Conservation (phyloP, 2,329 filamentous ascomycete genomes). For the Aciculosporium take region DNA sequence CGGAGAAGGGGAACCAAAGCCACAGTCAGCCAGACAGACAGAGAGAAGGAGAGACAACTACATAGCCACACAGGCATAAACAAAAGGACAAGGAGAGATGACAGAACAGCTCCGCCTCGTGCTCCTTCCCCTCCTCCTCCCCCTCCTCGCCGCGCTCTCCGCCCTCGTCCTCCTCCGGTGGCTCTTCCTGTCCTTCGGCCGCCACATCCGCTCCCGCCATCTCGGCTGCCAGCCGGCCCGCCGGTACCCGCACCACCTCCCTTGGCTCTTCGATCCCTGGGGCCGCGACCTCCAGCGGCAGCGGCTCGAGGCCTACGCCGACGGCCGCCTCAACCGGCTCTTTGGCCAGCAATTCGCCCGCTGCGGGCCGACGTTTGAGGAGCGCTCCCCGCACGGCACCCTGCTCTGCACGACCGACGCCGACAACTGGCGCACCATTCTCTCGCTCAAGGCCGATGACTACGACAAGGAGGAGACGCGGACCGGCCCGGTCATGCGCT, state of each 20-base stretch:
- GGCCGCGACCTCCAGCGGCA: neutral
- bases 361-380: conserved; percentile 3
- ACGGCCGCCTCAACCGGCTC: neutral
- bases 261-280: conserved; percentile 3
- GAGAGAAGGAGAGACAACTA: too few species aligned
- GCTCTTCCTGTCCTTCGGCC: neutral
- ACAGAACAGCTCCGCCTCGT: neutral
- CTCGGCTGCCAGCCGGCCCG: neutral
- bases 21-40: too few species aligned
- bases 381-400: conserved; percentile 1
- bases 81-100: too few species aligned
- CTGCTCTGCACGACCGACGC: conserved; percentile 1
- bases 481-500: neutral
- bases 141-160: too few species aligned
- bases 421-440: conserved; percentile 1
- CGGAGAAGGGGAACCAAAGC: too few species aligned
- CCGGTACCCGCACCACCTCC: conserved; percentile 1
- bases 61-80: too few species aligned
- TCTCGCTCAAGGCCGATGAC: neutral
- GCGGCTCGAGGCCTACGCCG: neutral
- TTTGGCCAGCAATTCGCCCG: neutral
- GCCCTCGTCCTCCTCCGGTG: neutral
- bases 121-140: neutral
- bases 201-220: neutral
- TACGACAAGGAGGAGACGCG: conserved; percentile 1